phyloP scores from a whole-genome alignment of 805 yeast species.

The Candida maesae region DNA sequence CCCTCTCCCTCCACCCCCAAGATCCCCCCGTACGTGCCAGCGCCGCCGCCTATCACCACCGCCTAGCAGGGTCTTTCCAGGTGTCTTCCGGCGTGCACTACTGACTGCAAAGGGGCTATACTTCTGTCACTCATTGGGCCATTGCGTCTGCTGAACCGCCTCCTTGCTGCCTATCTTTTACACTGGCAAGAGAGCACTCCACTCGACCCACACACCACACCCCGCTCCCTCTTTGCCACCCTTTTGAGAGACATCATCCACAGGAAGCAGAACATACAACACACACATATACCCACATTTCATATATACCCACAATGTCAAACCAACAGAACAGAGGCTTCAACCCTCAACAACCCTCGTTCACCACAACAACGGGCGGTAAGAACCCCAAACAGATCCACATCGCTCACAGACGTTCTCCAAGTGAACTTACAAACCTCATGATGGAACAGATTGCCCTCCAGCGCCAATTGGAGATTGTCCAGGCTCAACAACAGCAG shows the following conservation, averaged over 20 bases:
- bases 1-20: neutral
- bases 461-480: conserved; percentile 88
- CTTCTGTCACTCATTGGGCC: no score
- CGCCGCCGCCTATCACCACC: no score
- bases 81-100: no score
- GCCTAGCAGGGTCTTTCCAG: no score
- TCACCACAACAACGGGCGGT: conserved; percentile 34
- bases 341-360: conserved; percentile 20
- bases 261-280: neutral
- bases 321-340: conserved; percentile 14
- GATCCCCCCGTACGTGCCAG: no score
- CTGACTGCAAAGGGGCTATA: no score
- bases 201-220: no score
- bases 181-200: no score
- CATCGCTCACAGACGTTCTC: conserved; percentile 95
- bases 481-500: conserved; percentile 90
- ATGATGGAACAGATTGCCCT: conserved; percentile 87
- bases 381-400: conserved; percentile 63
- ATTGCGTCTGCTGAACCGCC: no score
- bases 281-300: neutral
- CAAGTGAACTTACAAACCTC: conserved; percentile 88
- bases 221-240: no score
- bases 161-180: no score
- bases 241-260: no score
- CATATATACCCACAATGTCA: conserved; percentile 5